Conservation (phyloP, 139 green algal species). For the Micractinium sp. region DNA sequence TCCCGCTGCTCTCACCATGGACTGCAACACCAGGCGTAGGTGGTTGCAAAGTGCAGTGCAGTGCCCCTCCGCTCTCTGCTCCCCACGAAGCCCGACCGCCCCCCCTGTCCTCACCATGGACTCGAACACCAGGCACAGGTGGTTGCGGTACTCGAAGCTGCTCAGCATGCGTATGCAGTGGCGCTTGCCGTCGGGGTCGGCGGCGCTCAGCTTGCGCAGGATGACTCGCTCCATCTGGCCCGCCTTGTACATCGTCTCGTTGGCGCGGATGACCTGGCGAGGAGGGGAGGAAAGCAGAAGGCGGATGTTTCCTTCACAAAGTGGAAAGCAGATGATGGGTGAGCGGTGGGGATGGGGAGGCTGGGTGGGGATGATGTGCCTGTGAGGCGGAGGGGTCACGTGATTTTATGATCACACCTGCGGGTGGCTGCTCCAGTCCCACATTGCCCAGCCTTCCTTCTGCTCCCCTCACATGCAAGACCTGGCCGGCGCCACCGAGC, state of each 20-base stretch:
- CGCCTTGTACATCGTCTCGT: conserved; percentile 87
- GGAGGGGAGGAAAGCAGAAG: background rate
- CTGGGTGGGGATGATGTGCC: too few relatives aligned
- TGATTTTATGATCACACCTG: too few relatives aligned
- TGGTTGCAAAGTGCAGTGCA: background rate
- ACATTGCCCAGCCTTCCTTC: too few relatives aligned
- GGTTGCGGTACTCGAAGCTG: conserved; percentile 94
- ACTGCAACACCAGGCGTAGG: background rate
- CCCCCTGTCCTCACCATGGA: conserved; percentile 66
- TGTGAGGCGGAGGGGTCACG: too few relatives aligned
- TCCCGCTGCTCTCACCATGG: too few relatives aligned
- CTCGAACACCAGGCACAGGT: conserved; percentile 98
- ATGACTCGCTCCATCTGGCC: conserved; percentile 81
- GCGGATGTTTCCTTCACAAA: background rate
- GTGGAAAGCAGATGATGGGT: background rate
- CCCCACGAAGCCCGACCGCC: background rate
- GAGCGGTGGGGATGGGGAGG: background rate
- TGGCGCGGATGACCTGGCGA: conserved; percentile 77
- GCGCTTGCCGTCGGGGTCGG: conserved; percentile 87
- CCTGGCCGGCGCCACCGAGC: too few relatives aligned
- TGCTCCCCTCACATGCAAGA: background rate
- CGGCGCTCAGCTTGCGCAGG: conserved; percentile 78
- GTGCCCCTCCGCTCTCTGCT: background rate
- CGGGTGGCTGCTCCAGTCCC: too few relatives aligned
- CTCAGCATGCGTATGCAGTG: conserved; percentile 92